Evolutionary conservation across 1,284 basidiomycete genomes (phyloP), one percentile per base, ranked within the genome.

Genomic region (Wallemia mellicola): DNA sequence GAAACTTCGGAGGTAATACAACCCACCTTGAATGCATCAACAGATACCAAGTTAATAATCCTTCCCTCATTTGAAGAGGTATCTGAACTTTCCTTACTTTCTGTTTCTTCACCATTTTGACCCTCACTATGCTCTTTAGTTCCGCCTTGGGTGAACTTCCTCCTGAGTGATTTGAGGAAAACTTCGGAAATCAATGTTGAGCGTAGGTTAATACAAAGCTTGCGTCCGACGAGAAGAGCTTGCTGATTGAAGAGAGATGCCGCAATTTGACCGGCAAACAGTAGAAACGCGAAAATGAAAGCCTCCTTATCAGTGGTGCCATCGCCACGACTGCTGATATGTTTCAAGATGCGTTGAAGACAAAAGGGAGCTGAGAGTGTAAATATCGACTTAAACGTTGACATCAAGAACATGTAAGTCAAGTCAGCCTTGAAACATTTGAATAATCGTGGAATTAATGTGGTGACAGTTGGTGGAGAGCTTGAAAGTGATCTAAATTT

Each of bases 121-220:
- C 61, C 59, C n/a, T 67, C 66, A 1, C 65, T 64, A 14, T 63
- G 59, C 17, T 48, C 60, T 19, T 59, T 58, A 28, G 66, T 64
- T 17, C 63, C 65, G 24, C 64, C 65, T 28, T 65, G 65, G 7
- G 61, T 63, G 2, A 60, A 48, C 25, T 60, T 54, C 15, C 75
- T 65, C 15, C 75, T 69, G 0, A 77, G 68, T 0, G 74, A 72
- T 65, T 77, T 77, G 58, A 73, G 72, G 62, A 76, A 74, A 27
- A 76, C 73, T 61, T 77, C 75, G 38, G 72, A 67, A 62, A 76
- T 70, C 60, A 77, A 70, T 61, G 77, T 71, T 0, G 74, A 70
- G 27, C 71, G 66, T 28, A 71, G 62, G 17, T 72, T 66, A 26
- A 74, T 71, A 60, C 73, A 74, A 24, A 73, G 67, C 57, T 63